Conservation (phyloP, 768 basidiomycete genomes). For the Crepidotus variabilis region DNA sequence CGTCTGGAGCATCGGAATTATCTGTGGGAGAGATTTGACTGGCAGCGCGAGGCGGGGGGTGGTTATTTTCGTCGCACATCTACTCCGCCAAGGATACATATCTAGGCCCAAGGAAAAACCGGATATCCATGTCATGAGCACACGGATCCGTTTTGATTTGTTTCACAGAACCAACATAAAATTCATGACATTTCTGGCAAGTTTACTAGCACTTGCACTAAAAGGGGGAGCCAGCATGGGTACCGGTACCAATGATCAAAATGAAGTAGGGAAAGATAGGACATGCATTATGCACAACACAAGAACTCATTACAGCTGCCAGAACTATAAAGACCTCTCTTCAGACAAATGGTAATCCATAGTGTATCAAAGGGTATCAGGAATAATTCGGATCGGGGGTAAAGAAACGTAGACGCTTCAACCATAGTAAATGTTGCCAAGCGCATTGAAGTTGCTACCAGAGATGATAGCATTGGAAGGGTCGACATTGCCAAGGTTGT, state of each 20-base stretch:
- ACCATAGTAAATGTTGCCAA: conserved; percentile 50
- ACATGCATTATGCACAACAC: background rate
- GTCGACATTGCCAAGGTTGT: conserved; percentile 55
- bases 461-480: conserved; percentile 48
- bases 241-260: background rate
- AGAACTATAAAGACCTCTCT: background rate
- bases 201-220: background rate
- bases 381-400: background rate
- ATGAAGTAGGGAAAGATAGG: background rate
- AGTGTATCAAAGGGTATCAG: conserved; percentile 19
- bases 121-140: too few relatives aligned
- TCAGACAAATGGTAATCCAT: background rate
- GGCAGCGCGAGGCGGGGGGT: too few relatives aligned
- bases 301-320: background rate
- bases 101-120: too few relatives aligned
- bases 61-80: too few relatives aligned
- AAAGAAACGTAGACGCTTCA: conserved; percentile 8
- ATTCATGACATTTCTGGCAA: background rate
- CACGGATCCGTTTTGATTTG: too few relatives aligned
- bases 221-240: background rate
- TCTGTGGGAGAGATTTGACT: too few relatives aligned
- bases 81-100: too few relatives aligned
- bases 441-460: conserved; percentile 34
- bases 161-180: too few relatives aligned
- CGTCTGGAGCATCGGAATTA: too few relatives aligned